These are phyloP conservation scores for Aspergillus baeticus DNA, from an alignment of 495 filamentous ascomycete species.

Conservation along the genomic window DNA sequence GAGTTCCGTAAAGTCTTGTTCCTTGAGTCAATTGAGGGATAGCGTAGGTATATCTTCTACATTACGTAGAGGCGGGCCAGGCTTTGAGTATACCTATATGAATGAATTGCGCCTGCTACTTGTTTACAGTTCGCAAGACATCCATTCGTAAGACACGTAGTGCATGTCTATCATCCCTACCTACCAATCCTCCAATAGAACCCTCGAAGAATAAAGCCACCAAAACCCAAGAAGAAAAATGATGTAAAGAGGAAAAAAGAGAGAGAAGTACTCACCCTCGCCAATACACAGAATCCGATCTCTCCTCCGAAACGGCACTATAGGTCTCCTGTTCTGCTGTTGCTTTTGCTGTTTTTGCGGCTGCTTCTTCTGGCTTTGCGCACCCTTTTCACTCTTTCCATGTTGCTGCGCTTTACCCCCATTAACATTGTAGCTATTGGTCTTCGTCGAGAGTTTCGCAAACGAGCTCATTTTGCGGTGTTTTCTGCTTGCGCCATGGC, in stretches of 20 bases:
- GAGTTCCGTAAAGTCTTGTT: no score
- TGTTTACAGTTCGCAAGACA: no score
- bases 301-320: constrained; percentile 69
- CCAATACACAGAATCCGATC: constrained; percentile 82
- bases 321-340: constrained; percentile 45
- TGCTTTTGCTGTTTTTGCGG: constrained; percentile 6
- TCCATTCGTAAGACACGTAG: background rate
- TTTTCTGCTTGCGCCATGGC: constrained; percentile 10
- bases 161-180: constrained; percentile 4
- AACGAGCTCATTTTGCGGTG: constrained; percentile 28
- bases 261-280: constrained; percentile 57
- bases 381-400: background rate
- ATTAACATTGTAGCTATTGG: background rate
- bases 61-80: no score
- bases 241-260: constrained; percentile 9
- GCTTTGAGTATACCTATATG: no score
- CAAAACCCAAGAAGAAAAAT: constrained; percentile 1
- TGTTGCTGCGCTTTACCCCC: background rate
- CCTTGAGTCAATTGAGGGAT: no score
- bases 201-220: no score
- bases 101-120: no score
- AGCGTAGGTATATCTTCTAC: no score
- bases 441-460: constrained; percentile 20
- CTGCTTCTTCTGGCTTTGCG: background rate
- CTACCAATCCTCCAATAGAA: background rate